These are phyloP conservation scores for Blastobotrys aristatus DNA, from an alignment of 1,139 yeast genomes.

Conservation along the genomic window DNA sequence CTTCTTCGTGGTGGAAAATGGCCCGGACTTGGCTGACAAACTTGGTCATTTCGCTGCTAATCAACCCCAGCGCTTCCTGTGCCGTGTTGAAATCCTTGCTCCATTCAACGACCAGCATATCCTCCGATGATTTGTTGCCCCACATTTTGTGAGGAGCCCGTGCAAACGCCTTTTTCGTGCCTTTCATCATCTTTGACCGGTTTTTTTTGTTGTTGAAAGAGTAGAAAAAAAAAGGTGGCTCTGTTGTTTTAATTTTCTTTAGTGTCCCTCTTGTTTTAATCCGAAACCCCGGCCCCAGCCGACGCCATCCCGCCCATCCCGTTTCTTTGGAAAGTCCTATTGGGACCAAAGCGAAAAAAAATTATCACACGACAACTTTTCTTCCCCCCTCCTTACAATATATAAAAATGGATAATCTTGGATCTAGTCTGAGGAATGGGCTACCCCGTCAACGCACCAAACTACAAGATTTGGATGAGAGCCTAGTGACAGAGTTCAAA, in stretches of 20 bases:
- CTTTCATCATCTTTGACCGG: conserved; percentile 28
- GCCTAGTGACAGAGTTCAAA: conserved; percentile 24
- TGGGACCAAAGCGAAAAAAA: too few relatives aligned
- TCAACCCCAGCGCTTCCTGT: conserved; percentile 42
- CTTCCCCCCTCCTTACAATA: not conserved
- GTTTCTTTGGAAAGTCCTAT: too few relatives aligned
- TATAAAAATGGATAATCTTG: not conserved
- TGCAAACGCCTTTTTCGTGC: conserved; percentile 36
- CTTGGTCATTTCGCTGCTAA: conserved; percentile 37
- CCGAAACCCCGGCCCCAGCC: too few relatives aligned
- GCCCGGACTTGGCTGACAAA: conserved; percentile 40
- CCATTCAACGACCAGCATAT: conserved; percentile 46
- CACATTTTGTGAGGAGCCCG: conserved; percentile 37
- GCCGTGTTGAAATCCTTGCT: conserved; percentile 45
- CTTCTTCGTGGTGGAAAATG: conserved; percentile 37
- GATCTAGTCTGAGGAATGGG: conserved; percentile 1
- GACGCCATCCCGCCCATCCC: too few relatives aligned
- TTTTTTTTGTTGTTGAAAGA: too few relatives aligned
- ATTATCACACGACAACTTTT: not conserved
- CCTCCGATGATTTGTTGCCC: conserved; percentile 39
- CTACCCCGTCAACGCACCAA: conserved; percentile 1
- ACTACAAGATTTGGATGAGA: conserved; percentile 8
- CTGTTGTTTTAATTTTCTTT: too few relatives aligned
- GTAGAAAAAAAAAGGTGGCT: too few relatives aligned
- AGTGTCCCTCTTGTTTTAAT: too few relatives aligned